phyloP scores from a whole-genome alignment of 2,329 filamentous ascomycete genomes.

The Diaporthe sp. region DNA sequence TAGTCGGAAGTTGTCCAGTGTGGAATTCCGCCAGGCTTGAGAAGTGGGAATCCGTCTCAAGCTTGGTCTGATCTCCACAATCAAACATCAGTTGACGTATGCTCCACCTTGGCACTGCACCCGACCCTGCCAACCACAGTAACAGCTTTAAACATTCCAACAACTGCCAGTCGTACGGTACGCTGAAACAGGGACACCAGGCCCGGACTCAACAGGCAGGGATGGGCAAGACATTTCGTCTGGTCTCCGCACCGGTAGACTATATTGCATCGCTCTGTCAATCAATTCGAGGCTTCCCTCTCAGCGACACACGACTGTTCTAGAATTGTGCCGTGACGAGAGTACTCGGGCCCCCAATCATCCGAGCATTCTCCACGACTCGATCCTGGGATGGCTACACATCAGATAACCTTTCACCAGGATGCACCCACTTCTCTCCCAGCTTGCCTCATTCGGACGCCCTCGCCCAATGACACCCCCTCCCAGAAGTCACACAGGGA shows the following conservation, averaged over 20 bases:
- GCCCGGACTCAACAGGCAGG: neutral
- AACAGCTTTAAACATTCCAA: neutral
- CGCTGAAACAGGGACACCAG: slow-evolving; percentile 14
- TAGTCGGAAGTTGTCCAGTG: slow-evolving; percentile 11
- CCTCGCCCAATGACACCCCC: neutral
- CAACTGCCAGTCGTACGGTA: neutral
- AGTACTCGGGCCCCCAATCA: neutral
- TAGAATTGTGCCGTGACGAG: neutral
- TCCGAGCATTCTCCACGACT: slow-evolving; percentile 14
- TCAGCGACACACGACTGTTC: neutral
- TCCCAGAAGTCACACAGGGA: too few species aligned
- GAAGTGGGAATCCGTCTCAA: slow-evolving; percentile 23
- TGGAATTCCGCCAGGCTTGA: neutral
- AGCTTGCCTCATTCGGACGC: neutral
- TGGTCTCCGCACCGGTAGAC: neutral
- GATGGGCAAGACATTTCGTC: neutral
- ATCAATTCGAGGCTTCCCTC: neutral
- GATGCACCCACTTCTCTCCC: neutral
- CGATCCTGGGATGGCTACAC: neutral
- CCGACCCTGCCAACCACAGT: neutral
- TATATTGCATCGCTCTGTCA: neutral
- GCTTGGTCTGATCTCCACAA: slow-evolving; percentile 23
- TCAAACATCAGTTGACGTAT: slow-evolving; percentile 30
- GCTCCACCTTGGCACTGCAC: slow-evolving; percentile 24
- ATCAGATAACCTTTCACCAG: neutral